Conservation (phyloP, 176 grass and related monocot genomes). For the Cocos nucifera region DNA sequence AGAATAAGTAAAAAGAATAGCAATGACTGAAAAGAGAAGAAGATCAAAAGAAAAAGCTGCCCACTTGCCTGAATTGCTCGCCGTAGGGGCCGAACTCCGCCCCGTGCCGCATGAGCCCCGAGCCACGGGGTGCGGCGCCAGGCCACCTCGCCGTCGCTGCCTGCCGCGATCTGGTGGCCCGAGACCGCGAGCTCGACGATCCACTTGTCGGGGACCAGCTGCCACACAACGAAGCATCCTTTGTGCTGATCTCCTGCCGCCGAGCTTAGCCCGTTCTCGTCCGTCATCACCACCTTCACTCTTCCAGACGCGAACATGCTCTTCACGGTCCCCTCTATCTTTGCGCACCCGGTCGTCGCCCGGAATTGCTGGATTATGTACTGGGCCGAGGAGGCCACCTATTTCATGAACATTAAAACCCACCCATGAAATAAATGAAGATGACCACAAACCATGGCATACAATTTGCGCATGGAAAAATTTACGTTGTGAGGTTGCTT, state of each 20-base stretch:
- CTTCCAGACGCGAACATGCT: constrained; percentile 78
- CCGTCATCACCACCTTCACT: constrained; percentile 54
- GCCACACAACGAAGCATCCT: constrained; percentile 94
- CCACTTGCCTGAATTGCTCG: constrained; percentile 79
- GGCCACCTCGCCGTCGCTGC: constrained; percentile 78
- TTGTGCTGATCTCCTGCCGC: constrained; percentile 27
- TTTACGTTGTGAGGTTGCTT: constrained; percentile 47
- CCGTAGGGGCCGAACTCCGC: constrained; percentile 72
- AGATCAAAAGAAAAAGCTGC: constrained; percentile 22
- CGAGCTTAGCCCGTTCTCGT: constrained; percentile 24
- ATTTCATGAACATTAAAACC: too few relatives aligned
- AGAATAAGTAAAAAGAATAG: too few relatives aligned
- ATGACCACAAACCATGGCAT: too few relatives aligned
- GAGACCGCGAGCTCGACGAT: constrained; percentile 75
- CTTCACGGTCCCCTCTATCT: constrained; percentile 54
- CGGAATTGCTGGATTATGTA: constrained; percentile 95
- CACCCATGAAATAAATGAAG: too few relatives aligned
- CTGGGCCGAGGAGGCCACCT: constrained; percentile 86
- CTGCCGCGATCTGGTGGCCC: constrained; percentile 71
- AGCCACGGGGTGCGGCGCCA: constrained; percentile 96
- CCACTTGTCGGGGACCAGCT: constrained; percentile 86
- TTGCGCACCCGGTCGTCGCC: constrained; percentile 73
- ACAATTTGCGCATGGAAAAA: not conserved
- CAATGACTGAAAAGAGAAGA: not conserved
- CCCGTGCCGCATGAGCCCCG: constrained; percentile 79